Base-by-base conservation (phyloP, 306 rosid species). In the Prunus fruticosa region DNA sequence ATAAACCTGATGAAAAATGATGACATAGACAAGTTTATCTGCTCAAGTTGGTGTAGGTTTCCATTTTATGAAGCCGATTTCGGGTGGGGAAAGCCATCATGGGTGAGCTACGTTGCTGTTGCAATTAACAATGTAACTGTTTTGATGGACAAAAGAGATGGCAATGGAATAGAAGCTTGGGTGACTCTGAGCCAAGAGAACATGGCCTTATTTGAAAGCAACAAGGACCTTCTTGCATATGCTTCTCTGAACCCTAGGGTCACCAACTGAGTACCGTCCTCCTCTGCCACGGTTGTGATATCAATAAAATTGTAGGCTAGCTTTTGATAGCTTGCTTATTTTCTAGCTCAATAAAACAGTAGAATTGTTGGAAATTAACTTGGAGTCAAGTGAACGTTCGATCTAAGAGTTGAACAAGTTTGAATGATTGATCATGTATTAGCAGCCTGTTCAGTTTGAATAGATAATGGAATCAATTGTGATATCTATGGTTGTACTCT, bases 31-130 rank as follows among this genome's bases (percentile, higher is more conserved):
- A 62, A 16, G 15, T 70, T 19, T 13, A 38, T 61, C 19, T 76
- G 81, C 79, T 64, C 67, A 20, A 64, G 82, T 57, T 79, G 73
- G 78, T 72, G 74, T 46, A 56, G 76, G 73, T 83, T 83, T 51
- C 73, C 68, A 0, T 57, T 76, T 2, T 79, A 76, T 50, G 78
- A 76, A 3, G 64, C 43, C 22, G 57, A 79, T 65, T 76, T 83
- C 15, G 81, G 83, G 67, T 83, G 79, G 81, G 84, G 84, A 50
- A 72, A 76, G 52, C 87, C 87, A 14, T 30, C 52, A 8, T 80
- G 84, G 87, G 81, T 73, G 4, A 66, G 84, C 19, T 65, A 72
- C 25, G 73, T 58, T 10, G 54, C 69, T 23, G 8, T 54, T 3
- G 16, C 19, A 53, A 8, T 45, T 13, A 45, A 72, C 47, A 84